These are phyloP conservation scores for Xylaria castorea DNA, from an alignment of 495 filamentous ascomycete genomes.

Conservation along the genomic window DNA sequence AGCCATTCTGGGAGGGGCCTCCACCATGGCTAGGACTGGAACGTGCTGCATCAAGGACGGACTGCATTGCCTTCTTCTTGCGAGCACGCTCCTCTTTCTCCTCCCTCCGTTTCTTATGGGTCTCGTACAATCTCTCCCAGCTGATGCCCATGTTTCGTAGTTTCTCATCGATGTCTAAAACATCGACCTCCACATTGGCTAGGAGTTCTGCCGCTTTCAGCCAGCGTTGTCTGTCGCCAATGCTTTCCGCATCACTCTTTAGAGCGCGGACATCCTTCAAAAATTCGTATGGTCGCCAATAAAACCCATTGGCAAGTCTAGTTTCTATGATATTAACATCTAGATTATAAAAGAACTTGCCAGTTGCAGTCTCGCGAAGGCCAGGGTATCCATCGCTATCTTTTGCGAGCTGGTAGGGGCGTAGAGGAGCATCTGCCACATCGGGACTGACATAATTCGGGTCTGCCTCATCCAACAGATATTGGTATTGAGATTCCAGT, in stretches of 20 bases:
- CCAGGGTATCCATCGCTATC: constrained; percentile 79
- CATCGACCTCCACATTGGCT: constrained; percentile 91
- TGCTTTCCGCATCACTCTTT: constrained; percentile 78
- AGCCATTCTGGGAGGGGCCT: constrained; percentile 43
- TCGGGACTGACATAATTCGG: constrained; percentile 83
- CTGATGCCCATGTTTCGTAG: constrained; percentile 51
- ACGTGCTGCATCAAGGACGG: constrained; percentile 46
- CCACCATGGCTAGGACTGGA: constrained; percentile 43
- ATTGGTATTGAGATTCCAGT: constrained; percentile 71
- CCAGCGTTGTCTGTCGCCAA: constrained; percentile 76
- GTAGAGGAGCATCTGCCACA: constrained; percentile 63
- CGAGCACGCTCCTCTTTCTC: constrained; percentile 66
- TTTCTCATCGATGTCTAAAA: constrained; percentile 69
- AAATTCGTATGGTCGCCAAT: constrained; percentile 87
- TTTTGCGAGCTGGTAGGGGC: constrained; percentile 76
- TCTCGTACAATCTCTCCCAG: constrained; percentile 66
- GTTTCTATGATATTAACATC: constrained; percentile 94
- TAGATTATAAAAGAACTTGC: constrained; percentile 92
- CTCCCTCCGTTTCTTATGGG: constrained; percentile 74
- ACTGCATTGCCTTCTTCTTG: constrained; percentile 58
- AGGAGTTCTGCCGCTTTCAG: constrained; percentile 89
- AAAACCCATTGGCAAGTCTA: constrained; percentile 92
- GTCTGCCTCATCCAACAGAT: constrained; percentile 82
- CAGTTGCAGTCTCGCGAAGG: constrained; percentile 69
- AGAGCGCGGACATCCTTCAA: constrained; percentile 82